Percentiles rank a stretch among this genome's conserved stretches.
phyloP scores from a whole-genome alignment of 805 yeast genomes.

The Cyberlindnera euphorbiiphila region DNA sequence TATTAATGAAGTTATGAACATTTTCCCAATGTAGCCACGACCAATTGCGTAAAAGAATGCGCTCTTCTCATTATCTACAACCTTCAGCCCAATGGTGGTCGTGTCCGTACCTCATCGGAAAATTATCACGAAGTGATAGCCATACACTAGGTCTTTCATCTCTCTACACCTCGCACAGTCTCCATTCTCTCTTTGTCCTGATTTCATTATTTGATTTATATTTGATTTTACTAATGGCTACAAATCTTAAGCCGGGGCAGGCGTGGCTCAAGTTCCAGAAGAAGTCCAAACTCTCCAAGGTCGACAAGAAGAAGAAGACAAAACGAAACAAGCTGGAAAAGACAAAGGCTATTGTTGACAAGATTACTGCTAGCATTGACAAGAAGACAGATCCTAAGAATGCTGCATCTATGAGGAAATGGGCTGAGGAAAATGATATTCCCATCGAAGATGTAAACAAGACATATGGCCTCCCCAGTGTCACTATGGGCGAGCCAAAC shows the following conservation, averaged over 20 bases:
- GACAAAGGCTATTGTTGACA: slow-evolving; percentile 18
- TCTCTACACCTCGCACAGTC: no score
- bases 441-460: slow-evolving; percentile 22
- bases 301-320: slow-evolving; percentile 8
- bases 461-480: slow-evolving; percentile 21
- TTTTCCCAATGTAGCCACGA: neutral
- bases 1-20: neutral
- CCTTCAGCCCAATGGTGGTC: no score
- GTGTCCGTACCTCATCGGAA: slow-evolving; percentile 12
- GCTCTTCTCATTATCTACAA: neutral
- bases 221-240: slow-evolving; percentile 8
- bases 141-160: no score
- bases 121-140: neutral
- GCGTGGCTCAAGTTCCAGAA: slow-evolving; percentile 24
- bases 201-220: neutral
- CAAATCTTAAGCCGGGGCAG: slow-evolving; percentile 14
- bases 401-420: slow-evolving; percentile 12
- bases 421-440: slow-evolving; percentile 29
- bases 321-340: neutral
- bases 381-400: slow-evolving; percentile 9
- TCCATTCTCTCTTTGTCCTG: neutral
- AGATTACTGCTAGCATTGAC: slow-evolving; percentile 17
- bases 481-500: slow-evolving; percentile 6
- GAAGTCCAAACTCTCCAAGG: slow-evolving; percentile 10
- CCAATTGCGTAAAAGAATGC: no score